These are phyloP conservation scores for Barbatosphaeria neglecta DNA, from an alignment of 495 filamentous ascomycete species.

Conservation along the genomic window DNA sequence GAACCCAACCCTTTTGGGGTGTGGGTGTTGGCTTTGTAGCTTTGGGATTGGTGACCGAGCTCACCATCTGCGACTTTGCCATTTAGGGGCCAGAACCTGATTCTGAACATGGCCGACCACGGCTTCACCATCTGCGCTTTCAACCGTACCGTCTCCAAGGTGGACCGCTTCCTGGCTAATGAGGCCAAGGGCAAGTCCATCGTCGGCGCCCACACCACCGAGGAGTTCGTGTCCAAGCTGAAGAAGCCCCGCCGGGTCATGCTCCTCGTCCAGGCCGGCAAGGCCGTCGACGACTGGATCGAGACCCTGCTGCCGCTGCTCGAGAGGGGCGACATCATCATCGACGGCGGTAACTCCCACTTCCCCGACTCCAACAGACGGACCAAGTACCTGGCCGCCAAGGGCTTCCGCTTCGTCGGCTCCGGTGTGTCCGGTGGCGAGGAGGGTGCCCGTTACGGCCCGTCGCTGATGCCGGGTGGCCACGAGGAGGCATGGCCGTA, in stretches of 20 bases:
- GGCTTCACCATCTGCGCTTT: slow-evolving; percentile 92
- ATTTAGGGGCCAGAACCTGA: slow-evolving; percentile 72
- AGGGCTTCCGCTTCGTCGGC: slow-evolving; percentile 93
- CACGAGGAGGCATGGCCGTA: slow-evolving; percentile 96
- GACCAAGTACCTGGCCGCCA: slow-evolving; percentile 66
- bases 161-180: slow-evolving; percentile 87
- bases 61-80: not conserved
- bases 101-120: slow-evolving; percentile 94
- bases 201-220: slow-evolving; percentile 81
- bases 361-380: slow-evolving; percentile 98
- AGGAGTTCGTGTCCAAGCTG: slow-evolving; percentile 91
- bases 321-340: slow-evolving; percentile 93
- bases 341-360: slow-evolving; percentile 98
- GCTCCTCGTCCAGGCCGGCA: slow-evolving; percentile 96
- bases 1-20: not conserved
- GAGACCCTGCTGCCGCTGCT: slow-evolving; percentile 82
- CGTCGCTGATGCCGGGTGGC: slow-evolving; percentile 96
- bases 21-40: too few species aligned
- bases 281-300: slow-evolving; percentile 97
- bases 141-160: slow-evolving; percentile 97
- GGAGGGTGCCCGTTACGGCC: slow-evolving; percentile 95
- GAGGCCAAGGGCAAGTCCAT: slow-evolving; percentile 93
- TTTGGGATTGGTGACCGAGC: too few species aligned
- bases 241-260: slow-evolving; percentile 94
- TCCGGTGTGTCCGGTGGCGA: slow-evolving; percentile 97